Evolutionary conservation across 2,329 filamentous ascomycete species (phyloP), one percentile per base, ranked within the genome.

Genomic region (Gliomastix tumulicola): DNA sequence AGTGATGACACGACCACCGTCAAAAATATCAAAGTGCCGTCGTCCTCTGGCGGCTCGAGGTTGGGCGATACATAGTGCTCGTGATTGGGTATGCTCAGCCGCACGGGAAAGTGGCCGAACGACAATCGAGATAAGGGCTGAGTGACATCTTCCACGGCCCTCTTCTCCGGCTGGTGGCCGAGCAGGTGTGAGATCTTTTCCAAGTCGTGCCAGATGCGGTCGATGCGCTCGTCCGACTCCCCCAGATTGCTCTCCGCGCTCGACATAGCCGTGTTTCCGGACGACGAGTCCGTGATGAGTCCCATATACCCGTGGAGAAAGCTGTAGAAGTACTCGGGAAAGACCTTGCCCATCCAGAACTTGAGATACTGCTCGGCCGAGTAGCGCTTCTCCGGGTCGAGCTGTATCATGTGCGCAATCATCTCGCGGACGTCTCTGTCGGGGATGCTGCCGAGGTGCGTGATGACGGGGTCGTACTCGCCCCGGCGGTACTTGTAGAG

Each of bases 291-390:
- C 5, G 92, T 97, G 43, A 98, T 86, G 37, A 94, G 75, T 47
- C 87, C 86, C 88, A 98, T 96, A 55, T 98, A 95, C 51, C 96
- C 89, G 55, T 98, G 92, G 21, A 98, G 69, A 54, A 98, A 97
- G 54, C 79, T 94, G 68, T 96, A 97, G 52, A 98, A 98, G 61
- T 98, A 98, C 40, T 86, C 79, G 0, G 92, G 94, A 44, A 98
- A 98, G 4, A 90, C 87, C 54, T 90, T 96, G 32, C 77, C 78
- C 50, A 88, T 86, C 79, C 87, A 97, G 50, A 95, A 90, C 17
- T 88, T 83, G 9, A 98, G 68, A 47, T 96, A 97, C 51, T 97
- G 87, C 40, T 96, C 88, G 3, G 92, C 90, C 15, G 88, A 88
- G 57, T 94, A 94, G 46, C 92, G 78, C 48, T 87, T 87, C 58